Evolutionary conservation across 2,329 filamentous ascomycete species (phyloP).

Genomic region (Daldinia eschscholtzii): DNA sequence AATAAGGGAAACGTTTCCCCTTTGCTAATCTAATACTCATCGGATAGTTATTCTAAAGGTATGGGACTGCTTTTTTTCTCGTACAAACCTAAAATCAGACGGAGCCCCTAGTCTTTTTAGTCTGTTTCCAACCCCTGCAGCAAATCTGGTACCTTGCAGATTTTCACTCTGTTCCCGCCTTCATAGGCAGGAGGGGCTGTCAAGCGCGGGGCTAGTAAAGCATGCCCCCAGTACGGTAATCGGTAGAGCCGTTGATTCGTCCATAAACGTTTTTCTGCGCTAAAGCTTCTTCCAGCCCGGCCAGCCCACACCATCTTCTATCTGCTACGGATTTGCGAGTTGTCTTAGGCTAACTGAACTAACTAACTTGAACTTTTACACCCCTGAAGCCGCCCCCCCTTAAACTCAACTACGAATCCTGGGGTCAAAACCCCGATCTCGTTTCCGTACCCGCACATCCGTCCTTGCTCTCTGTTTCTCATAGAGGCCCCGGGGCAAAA

Average conservation of each 20-base stretch:
- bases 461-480: slow-evolving; percentile 14
- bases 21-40: neutral
- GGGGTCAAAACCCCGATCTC: slow-evolving; percentile 32
- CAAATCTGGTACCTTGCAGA: slow-evolving; percentile 49
- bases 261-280: slow-evolving; percentile 14
- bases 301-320: neutral
- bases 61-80: neutral
- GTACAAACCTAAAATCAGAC: slow-evolving; percentile 34
- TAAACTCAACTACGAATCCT: slow-evolving; percentile 25
- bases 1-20: neutral
- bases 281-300: neutral
- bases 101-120: slow-evolving; percentile 44
- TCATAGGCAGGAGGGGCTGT: slow-evolving; percentile 22
- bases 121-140: slow-evolving; percentile 49
- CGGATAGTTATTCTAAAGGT: neutral
- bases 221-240: slow-evolving; percentile 45
- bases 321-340: slow-evolving; percentile 1
- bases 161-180: slow-evolving; percentile 35
- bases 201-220: slow-evolving; percentile 45
- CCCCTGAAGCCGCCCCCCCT: slow-evolving; percentile 15
- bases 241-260: slow-evolving; percentile 42
- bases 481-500: slow-evolving; percentile 17
- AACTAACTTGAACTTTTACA: neutral
- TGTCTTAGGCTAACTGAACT: slow-evolving; percentile 16
- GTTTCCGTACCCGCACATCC: slow-evolving; percentile 22